Evolutionary conservation across 345 rosid species (phyloP).

Genomic region (Acer yangbiense): DNA sequence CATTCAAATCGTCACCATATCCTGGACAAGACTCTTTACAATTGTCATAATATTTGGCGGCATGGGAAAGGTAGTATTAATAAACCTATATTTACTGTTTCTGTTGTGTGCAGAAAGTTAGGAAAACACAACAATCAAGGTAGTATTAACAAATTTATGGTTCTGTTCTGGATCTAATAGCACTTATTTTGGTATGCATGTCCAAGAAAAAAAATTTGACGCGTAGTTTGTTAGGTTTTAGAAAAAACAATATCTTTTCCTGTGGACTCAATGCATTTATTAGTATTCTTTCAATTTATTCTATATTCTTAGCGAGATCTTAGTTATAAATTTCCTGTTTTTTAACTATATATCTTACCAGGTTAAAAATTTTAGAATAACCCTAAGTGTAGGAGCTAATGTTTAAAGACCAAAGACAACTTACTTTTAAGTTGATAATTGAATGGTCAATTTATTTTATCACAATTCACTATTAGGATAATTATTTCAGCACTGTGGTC

Average conservation of each 20-base stretch:
- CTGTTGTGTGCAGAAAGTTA: not conserved
- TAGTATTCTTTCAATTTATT: not conserved
- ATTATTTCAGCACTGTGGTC: not conserved
- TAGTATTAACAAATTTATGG: not conserved
- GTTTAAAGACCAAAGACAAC: not conserved
- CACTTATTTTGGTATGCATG: not conserved
- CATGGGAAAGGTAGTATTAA: conserved; percentile 65
- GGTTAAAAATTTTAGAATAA: not conserved
- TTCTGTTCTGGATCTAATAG: not conserved
- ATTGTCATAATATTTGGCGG: conserved; percentile 80
- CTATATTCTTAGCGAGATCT: not conserved
- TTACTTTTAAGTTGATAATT: not conserved
- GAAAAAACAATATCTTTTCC: not conserved
- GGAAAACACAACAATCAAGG: not conserved
- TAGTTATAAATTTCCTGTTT: not conserved
- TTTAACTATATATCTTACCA: not conserved
- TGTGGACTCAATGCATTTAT: not conserved
- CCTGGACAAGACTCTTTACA: conserved; percentile 94
- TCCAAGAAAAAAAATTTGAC: not conserved
- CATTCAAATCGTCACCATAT: conserved; percentile 74
- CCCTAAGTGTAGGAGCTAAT: not conserved
- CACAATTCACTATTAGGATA: not conserved
- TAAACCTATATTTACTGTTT: not conserved
- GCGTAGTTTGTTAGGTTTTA: not conserved
- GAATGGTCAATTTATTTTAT: not conserved